A percentile compares a stretch with the other conserved stretches of the same genome.
phyloP scores from a whole-genome alignment of 805 yeast genomes.

The Yueomyces sp. region DNA sequence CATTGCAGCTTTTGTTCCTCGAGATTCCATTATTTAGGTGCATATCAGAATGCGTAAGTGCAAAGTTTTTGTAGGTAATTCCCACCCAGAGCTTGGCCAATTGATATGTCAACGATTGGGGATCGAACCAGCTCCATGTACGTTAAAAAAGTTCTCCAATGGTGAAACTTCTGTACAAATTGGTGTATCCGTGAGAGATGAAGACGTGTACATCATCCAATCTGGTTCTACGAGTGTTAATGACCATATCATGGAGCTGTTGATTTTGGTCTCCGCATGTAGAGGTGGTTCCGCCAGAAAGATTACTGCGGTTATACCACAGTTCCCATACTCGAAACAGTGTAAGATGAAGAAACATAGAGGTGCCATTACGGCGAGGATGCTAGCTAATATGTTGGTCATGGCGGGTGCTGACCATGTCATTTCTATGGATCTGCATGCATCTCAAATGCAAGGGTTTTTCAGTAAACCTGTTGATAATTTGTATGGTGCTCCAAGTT shows the following conservation, averaged over 20 bases:
- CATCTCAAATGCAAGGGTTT: slow-evolving; percentile 98
- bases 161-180: slow-evolving; percentile 96
- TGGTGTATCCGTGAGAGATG: slow-evolving; percentile 90
- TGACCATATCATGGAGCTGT: slow-evolving; percentile 91
- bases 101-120: slow-evolving; percentile 84
- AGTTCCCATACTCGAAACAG: slow-evolving; percentile 94
- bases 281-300: slow-evolving; percentile 96
- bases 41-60: slow-evolving; percentile 69
- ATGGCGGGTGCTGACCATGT: slow-evolving; percentile 99
- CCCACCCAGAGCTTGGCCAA: slow-evolving; percentile 89
- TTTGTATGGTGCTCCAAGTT: slow-evolving; percentile 87
- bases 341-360: slow-evolving; percentile 96
- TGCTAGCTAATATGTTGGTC: slow-evolving; percentile 86
- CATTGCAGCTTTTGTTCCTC: too few species aligned
- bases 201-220: slow-evolving; percentile 88
- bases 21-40: too few species aligned
- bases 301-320: slow-evolving; percentile 90
- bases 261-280: slow-evolving; percentile 88
- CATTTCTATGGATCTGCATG: slow-evolving; percentile 89
- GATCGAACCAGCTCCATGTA: slow-evolving; percentile 85
- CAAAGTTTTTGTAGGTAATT: slow-evolving; percentile 88
- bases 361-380: slow-evolving; percentile 96
- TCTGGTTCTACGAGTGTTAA: slow-evolving; percentile 74
- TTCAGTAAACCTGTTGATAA: slow-evolving; percentile 96
- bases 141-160: slow-evolving; percentile 83